Percentiles rank a stretch among this genome's conserved stretches.
These are phyloP conservation scores for Linanthus parryae DNA, from an alignment of 148 eudicot species.

Conservation along the genomic window DNA sequence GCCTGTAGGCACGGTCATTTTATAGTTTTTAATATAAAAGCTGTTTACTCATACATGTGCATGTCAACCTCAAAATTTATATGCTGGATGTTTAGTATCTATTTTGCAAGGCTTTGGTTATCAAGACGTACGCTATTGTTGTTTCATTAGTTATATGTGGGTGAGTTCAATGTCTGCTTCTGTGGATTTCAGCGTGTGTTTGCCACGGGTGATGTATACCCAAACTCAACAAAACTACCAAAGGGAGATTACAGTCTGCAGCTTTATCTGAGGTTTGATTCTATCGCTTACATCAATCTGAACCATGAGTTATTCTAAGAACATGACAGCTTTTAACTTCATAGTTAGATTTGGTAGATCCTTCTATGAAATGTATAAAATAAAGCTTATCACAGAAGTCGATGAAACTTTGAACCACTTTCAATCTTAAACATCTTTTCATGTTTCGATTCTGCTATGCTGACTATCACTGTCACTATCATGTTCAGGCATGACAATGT, in stretches of 20 bases:
- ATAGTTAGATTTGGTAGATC: no score
- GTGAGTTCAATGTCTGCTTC: constrained; percentile 2
- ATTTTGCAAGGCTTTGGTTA: background rate
- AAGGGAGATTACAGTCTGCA: constrained; percentile 85
- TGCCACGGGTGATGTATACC: constrained; percentile 93
- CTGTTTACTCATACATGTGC: no score
- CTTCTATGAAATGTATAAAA: no score
- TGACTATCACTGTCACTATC: constrained; percentile 10
- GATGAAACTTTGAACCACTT: background rate
- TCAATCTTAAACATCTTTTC: background rate
- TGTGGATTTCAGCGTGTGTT: constrained; percentile 58
- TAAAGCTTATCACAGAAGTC: no score
- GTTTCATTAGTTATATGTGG: background rate
- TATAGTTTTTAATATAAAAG: no score
- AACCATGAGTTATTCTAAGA: no score
- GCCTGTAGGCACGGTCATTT: no score
- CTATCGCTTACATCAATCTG: no score
- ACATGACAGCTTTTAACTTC: no score
- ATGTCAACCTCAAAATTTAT: background rate
- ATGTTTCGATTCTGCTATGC: constrained; percentile 8
- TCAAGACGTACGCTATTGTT: background rate
- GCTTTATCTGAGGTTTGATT: constrained; percentile 64
- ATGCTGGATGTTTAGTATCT: no score
- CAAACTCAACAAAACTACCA: constrained; percentile 66
- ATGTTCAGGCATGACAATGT: constrained; percentile 82